Conservation (phyloP, 495 filamentous ascomycete species). For the Penicilliopsis zonata region DNA sequence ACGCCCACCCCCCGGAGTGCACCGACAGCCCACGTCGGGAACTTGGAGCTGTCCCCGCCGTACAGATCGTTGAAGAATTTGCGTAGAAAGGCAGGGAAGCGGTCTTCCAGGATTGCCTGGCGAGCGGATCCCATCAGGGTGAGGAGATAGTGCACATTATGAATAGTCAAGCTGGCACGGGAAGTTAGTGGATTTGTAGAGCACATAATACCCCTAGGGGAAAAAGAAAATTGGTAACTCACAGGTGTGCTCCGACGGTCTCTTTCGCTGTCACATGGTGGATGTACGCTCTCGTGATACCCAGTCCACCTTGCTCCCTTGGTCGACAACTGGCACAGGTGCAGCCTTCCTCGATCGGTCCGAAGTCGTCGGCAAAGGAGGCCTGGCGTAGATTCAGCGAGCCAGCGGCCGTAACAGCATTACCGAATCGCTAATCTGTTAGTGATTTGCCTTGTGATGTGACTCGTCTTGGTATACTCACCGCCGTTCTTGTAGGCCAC, state of each 20-base stretch:
- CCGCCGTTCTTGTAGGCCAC: slow-evolving; percentile 91
- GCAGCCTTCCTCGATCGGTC: slow-evolving; percentile 72
- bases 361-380: slow-evolving; percentile 66
- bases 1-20: slow-evolving; percentile 79
- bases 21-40: slow-evolving; percentile 73
- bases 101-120: slow-evolving; percentile 70
- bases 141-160: slow-evolving; percentile 89
- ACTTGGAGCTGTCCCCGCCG: slow-evolving; percentile 48
- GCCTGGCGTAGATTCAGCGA: slow-evolving; percentile 72
- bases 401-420: slow-evolving; percentile 74
- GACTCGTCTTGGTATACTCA: no score
- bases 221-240: no score
- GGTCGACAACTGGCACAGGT: slow-evolving; percentile 67
- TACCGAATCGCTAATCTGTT: slow-evolving; percentile 60
- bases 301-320: slow-evolving; percentile 56
- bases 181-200: slow-evolving; percentile 7
- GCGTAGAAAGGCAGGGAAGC: slow-evolving; percentile 66
- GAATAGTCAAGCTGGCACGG: slow-evolving; percentile 61
- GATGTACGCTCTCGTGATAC: slow-evolving; percentile 79
- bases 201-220: not conserved
- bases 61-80: slow-evolving; percentile 68
- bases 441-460: slow-evolving; percentile 2
- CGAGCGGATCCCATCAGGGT: slow-evolving; percentile 64
- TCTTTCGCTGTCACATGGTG: slow-evolving; percentile 89
- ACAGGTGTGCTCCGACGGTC: slow-evolving; percentile 87